Percentiles rank a stretch among this genome's conserved stretches.
Conservation (phyloP, 805 yeast species). For the Candida verbasci region DNA sequence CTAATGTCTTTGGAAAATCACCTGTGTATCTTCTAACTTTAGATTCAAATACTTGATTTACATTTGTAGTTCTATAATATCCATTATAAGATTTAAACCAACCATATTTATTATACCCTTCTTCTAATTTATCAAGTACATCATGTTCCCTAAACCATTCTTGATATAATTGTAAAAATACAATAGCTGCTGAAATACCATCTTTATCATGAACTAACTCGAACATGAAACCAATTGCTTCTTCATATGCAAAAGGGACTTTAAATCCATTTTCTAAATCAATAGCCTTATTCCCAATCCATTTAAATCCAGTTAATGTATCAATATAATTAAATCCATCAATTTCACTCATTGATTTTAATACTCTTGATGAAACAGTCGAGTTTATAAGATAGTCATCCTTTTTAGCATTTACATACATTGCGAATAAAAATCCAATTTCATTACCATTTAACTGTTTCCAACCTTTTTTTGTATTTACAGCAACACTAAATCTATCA, state of each 20-base stretch:
- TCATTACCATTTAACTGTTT: conserved; percentile 87
- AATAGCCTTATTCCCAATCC: conserved; percentile 91
- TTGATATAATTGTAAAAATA: conserved; percentile 68
- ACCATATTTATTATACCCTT: conserved; percentile 66
- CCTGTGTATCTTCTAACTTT: conserved; percentile 38
- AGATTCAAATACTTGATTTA: conserved; percentile 53
- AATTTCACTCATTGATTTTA: conserved; percentile 59
- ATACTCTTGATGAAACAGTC: conserved; percentile 87
- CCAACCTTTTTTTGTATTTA: conserved; percentile 54
- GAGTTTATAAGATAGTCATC: conserved; percentile 68
- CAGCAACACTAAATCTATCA: conserved; percentile 83
- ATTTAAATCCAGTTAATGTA: conserved; percentile 92
- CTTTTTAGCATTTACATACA: conserved; percentile 45
- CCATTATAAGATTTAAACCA: conserved; percentile 83
- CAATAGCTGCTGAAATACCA: conserved; percentile 76
- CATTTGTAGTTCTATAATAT: conserved; percentile 59
- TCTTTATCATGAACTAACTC: conserved; percentile 83
- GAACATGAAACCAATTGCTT: conserved; percentile 95
- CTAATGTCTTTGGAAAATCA: conserved; percentile 48
- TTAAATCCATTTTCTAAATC: conserved; percentile 60
- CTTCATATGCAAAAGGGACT: conserved; percentile 92
- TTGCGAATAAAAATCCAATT: conserved; percentile 80
- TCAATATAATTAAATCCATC: conserved; percentile 66
- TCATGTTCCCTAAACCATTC: conserved; percentile 41
- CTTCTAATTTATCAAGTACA: conserved; percentile 48